Evolutionary conservation across 306 rosid species (phyloP).

Genomic region (Gastrolobium bilobum): DNA sequence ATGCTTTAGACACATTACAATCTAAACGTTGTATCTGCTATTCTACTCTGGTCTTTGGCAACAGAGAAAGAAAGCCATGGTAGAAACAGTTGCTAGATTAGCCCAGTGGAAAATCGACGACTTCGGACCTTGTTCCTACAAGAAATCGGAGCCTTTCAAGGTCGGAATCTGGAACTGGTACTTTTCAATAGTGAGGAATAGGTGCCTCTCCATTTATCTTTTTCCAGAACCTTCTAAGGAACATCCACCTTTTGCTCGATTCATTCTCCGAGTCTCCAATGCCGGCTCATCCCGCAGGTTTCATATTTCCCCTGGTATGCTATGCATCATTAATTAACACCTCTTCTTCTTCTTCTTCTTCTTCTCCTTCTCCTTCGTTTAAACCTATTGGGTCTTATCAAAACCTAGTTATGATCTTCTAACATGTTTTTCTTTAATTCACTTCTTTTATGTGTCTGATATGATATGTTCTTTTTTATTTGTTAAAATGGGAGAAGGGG

Average conservation of each 20-base stretch:
- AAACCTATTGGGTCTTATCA: too few relatives aligned
- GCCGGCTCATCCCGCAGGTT: conserved; percentile 67
- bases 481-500: background rate
- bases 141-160: conserved; percentile 81
- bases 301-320: conserved; percentile 70
- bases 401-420: background rate
- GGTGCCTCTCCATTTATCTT: conserved; percentile 70
- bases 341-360: background rate
- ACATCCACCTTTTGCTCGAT: conserved; percentile 81
- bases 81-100: conserved; percentile 72
- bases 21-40: background rate
- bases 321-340: background rate
- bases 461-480: background rate
- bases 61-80: conserved; percentile 66
- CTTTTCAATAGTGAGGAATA: conserved; percentile 76
- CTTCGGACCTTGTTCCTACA: conserved; percentile 73
- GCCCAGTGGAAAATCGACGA: conserved; percentile 92
- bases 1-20: conserved; percentile 12
- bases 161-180: conserved; percentile 95
- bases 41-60: background rate
- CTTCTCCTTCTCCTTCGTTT: too few relatives aligned
- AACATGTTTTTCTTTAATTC: conserved; percentile 16
- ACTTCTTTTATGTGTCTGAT: conserved; percentile 6
- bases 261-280: conserved; percentile 71
- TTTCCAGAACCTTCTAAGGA: conserved; percentile 89